Percentiles rank a stretch among this genome's conserved stretches.
Evolutionary conservation across 768 basidiomycete species (phyloP).

Genomic region (Xanthoconium purpureum): DNA sequence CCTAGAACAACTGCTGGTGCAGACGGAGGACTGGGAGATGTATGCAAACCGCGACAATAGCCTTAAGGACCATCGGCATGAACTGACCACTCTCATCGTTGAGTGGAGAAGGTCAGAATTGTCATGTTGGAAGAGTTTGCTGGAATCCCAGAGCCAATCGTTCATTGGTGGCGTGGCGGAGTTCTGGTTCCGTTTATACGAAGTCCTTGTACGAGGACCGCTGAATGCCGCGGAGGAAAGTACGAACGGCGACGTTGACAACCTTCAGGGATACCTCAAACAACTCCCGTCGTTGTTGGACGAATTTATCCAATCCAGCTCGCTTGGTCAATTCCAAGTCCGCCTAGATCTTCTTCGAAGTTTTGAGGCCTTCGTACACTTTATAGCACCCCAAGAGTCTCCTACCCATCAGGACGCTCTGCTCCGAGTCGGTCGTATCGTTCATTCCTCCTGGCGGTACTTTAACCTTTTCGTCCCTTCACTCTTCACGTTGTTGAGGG

Average conservation of each 20-base stretch:
- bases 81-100: slow-evolving; percentile 70
- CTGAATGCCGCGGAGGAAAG: slow-evolving; percentile 45
- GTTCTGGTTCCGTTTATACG: slow-evolving; percentile 94
- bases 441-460: slow-evolving; percentile 59
- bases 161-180: slow-evolving; percentile 49
- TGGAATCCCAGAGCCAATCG: slow-evolving; percentile 62
- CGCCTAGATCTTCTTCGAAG: slow-evolving; percentile 66
- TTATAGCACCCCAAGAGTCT: slow-evolving; percentile 35
- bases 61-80: slow-evolving; percentile 62
- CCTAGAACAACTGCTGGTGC: slow-evolving; percentile 79
- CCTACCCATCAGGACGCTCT: slow-evolving; percentile 35
- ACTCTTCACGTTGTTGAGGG: slow-evolving; percentile 46
- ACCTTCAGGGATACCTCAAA: slow-evolving; percentile 52
- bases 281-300: slow-evolving; percentile 76
- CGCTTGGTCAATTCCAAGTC: slow-evolving; percentile 79
- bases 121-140: slow-evolving; percentile 77
- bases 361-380: slow-evolving; percentile 54
- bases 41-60: slow-evolving; percentile 92
- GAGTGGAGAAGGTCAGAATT: slow-evolving; percentile 90
- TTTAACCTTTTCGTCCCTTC: slow-evolving; percentile 58
- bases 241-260: slow-evolving; percentile 27
- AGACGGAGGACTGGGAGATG: slow-evolving; percentile 95
- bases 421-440: slow-evolving; percentile 50
- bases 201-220: slow-evolving; percentile 65
- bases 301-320: slow-evolving; percentile 67